Base-by-base conservation (phyloP, 2,329 filamentous ascomycete genomes). In the Bertia moriformis region DNA sequence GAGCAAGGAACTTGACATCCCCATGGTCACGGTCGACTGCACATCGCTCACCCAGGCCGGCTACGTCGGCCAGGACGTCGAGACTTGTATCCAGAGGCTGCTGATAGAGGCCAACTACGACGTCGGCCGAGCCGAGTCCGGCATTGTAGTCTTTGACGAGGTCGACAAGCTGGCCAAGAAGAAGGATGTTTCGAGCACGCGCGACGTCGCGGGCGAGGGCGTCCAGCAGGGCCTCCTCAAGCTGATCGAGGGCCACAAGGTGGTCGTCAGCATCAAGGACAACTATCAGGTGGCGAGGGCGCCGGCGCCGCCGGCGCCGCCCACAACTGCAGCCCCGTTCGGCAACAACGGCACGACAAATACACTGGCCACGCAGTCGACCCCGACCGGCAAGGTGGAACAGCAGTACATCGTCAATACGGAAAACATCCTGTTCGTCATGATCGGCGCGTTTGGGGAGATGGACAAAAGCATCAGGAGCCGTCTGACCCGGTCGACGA, bases 31-130 rank as follows among this genome's bases (percentile, higher is more conserved):
- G 59, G 89, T 85, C 44, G 89, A 96, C 58, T 96, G 89, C 58
- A 95, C 91, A 38, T 84, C 88, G 4, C 87, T 96, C 46, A 96
- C 89, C 0, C 89, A 95, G 60, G 89, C 89, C 3, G 89, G 91
- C 18, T 98, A 98, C 51, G 95, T 98, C 48, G 91, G 91, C 19
- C 89, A 96, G 53, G 91, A 98, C 54, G 89, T 89, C n/a, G 91
- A 98, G 54, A 80, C 85, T 1, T 95, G 89, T 49, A 86, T 98
- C 30, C 86, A 95, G 52, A 73, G 91, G 35, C 68, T 98, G 18
- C 67, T 98, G 7, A 83, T 93, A 40, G 87, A 93, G 42, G 78
- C 89, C 5, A 89, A 93, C 55, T 93, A 93, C 57, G 83, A 93
- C 48, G 74, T 91, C 19, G 76, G 78, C 42, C 77, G 81, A 40